These are phyloP conservation scores for Phytophthora multivora DNA, from an alignment of 352 stramenopile genomes.

Conservation along the genomic window DNA sequence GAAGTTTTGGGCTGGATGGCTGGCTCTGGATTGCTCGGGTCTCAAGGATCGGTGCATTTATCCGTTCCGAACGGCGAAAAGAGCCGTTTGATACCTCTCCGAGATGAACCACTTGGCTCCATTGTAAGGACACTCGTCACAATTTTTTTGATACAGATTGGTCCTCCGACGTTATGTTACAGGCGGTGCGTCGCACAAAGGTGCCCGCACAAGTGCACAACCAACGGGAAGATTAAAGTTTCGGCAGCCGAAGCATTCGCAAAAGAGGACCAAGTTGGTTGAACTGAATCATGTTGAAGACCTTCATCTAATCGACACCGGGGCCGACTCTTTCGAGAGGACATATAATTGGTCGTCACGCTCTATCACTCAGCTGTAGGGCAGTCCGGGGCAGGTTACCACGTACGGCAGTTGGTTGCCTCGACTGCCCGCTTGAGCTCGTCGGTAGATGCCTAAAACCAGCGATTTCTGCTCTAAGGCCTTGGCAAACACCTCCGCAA, in stretches of 20 bases:
- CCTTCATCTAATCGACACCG: constrained; percentile 19
- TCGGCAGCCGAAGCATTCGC: background rate
- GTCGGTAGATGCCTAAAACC: constrained; percentile 55
- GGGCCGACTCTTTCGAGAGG: constrained; percentile 29
- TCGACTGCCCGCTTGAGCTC: constrained; percentile 32
- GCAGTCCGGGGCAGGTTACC: constrained; percentile 51
- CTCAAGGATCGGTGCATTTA: background rate
- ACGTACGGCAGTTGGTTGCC: constrained; percentile 62
- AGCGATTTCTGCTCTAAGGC: constrained; percentile 49
- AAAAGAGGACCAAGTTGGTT: too few relatives aligned
- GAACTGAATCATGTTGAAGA: constrained; percentile 9
- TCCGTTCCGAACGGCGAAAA: constrained; percentile 19
- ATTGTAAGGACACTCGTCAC: constrained; percentile 9
- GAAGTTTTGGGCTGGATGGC: constrained; percentile 5
- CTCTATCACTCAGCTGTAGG: constrained; percentile 32
- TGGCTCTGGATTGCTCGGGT: constrained; percentile 10
- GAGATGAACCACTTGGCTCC: constrained; percentile 21
- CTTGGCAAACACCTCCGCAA: constrained; percentile 45
- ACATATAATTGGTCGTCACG: constrained; percentile 49
- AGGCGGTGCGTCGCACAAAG: background rate
- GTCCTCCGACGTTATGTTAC: constrained; percentile 4
- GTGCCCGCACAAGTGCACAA: constrained; percentile 19
- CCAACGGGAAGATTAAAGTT: constrained; percentile 7
- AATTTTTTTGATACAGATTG: background rate
- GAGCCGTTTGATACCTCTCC: constrained; percentile 19